Base-by-base conservation (phyloP, 2,329 filamentous ascomycete species). In the Neopestalotiopsis clavispora region DNA sequence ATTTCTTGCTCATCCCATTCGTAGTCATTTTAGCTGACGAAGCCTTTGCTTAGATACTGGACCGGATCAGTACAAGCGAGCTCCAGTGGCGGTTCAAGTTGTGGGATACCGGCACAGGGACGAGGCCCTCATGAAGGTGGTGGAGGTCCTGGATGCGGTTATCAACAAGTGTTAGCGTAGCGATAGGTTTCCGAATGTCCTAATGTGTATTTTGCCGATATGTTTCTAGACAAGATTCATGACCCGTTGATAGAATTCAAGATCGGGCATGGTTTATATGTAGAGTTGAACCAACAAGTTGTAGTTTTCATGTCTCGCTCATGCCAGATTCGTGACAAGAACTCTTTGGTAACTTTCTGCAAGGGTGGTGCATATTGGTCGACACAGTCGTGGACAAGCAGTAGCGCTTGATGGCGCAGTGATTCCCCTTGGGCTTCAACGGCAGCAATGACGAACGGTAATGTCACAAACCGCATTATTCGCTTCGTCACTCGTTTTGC, bases 91-190 rank as follows among this genome's bases (percentile, higher is more conserved):
- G 61, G 66, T 78, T 32, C 77, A 79, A 67, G 30, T 79, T n/a
- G 75, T 79, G 9, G 78, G 78, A 56, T 77, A 77, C 68, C 71
- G 71, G 59, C 74, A 78, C 30, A 70, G 69, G 45, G 77, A 80
- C 67, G 75, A 79, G 59, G 71, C 70, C 17, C 71, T 79, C 52
- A 49, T 71, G n/a, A 73, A 74, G 9, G 58, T 70, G 4, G 77
- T 74, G 34, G 69, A 66, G 12, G 61, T 76, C 5, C 28, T 80
- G 23, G 77, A 79, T 42, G 70, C 68, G 13, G 74, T 78, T 34
- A 72, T 73, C 42, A 73, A 73, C 63, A 67, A 68, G 20, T 57
- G 20, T 62, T 63, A 63, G 60, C 17, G 4, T 3, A n/a, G 20
- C 3, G 32, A n/a, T 40, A n/a, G 14, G 4, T 42, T 62, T 49